Base-by-base conservation (phyloP, 1,139 yeast species). In the Yarrowia galli region DNA sequence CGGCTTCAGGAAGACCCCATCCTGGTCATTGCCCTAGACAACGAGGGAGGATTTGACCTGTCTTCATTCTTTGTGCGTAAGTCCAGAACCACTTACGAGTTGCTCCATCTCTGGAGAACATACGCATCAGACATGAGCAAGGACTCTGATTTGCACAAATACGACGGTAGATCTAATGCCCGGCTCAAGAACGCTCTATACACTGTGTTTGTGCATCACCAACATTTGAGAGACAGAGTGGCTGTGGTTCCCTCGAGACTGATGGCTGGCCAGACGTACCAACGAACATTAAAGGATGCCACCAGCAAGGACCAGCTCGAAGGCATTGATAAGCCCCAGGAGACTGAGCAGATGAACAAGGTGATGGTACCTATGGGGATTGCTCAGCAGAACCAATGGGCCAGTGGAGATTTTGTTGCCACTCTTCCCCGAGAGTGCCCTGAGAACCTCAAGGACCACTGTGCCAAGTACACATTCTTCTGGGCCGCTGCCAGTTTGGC, bases 401-500 rank as follows among this genome's bases (percentile, higher is more conserved):
- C 40, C 32, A 43, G 42, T 32, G 42, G 42, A 5, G 65, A 60
- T 32, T 45, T 60, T 9, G 65, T 60, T 3, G 65, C 65, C 42
- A 60, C 65, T 35, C 49, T 22, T 43, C 65, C 49, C 10, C 51
- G 65, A 43, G 51, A 60, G 61, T 54, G 61, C 18, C 61, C 61
- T 13, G 48, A 20, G 9, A 54, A 38, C 18, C 15, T 54, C 46
- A n/a, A 40, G 23, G 61, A 54, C 7, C 46, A 40, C 12, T 54
- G 61, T 23, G 61, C 46, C 36, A 38, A 54, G 23, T 54, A 54
- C n/a, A 54, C 61, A n/a, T 18, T 23, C 4, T 54, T 54, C 61
- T 54, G 61, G 61, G 61, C 61, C 3, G 61, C 61, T 18, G 61
- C 61, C 23, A 54, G 61, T 15, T 18, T 54, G 9, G 61, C 61